Conservation (phyloP, 2,329 filamentous ascomycete species). For the Colletotrichum sansevieriae region DNA sequence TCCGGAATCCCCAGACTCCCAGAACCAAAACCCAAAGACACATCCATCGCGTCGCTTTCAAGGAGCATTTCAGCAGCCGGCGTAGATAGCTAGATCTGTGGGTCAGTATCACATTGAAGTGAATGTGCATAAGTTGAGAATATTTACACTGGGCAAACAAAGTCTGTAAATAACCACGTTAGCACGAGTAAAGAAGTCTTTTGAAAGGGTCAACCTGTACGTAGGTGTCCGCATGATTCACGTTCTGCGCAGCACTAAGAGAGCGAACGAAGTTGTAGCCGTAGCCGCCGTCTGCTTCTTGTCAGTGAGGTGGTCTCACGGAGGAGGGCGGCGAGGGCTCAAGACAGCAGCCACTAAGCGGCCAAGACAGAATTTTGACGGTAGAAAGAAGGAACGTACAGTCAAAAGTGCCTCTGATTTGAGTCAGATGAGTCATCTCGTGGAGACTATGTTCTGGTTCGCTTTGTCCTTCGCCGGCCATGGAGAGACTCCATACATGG, state of each 20-base stretch:
- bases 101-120: no score
- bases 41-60: no score
- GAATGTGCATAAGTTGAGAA: no score
- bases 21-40: no score
- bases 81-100: conserved; percentile 2
- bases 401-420: conserved; percentile 69
- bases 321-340: background rate
- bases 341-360: background rate
- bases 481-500: no score
- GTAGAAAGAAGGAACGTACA: conserved; percentile 20
- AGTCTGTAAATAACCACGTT: background rate
- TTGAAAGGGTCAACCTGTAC: no score
- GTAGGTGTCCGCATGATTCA: conserved; percentile 74
- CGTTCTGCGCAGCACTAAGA: conserved; percentile 62
- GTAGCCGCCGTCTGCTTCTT: conserved; percentile 57
- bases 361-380: no score
- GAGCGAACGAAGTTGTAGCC: conserved; percentile 63
- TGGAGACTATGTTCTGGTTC: conserved; percentile 58
- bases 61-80: conserved; percentile 51
- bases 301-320: conserved; percentile 32
- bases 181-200: no score
- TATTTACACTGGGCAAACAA: conserved; percentile 50
- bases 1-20: no score
- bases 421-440: conserved; percentile 73
- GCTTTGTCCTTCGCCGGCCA: background rate